These are phyloP conservation scores for Aquilaria sinensis DNA, from an alignment of 345 rosid species.

Conservation along the genomic window DNA sequence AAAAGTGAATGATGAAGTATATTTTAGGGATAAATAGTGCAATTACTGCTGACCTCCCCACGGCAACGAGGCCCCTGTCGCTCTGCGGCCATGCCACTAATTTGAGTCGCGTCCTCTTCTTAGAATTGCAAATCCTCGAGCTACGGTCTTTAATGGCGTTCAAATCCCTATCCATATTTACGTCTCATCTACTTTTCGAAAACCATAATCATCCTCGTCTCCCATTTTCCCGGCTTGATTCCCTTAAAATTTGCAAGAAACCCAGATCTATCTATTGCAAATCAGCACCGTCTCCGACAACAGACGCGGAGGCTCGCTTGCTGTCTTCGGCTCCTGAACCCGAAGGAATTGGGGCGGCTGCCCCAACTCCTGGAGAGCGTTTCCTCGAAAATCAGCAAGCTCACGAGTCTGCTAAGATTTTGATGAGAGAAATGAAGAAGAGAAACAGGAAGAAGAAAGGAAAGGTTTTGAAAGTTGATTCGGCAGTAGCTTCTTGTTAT, in stretches of 20 bases:
- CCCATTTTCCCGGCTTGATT: constrained; percentile 22
- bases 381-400: constrained; percentile 59
- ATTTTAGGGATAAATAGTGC: too few species aligned
- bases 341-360: constrained; percentile 69
- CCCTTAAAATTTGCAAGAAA: constrained; percentile 22
- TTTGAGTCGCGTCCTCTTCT: too few species aligned
- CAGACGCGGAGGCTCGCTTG: constrained; percentile 24
- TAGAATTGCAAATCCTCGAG: too few species aligned
- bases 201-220: constrained; percentile 17
- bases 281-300: constrained; percentile 17
- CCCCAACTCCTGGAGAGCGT: constrained; percentile 66
- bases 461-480: constrained; percentile 30
- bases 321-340: constrained; percentile 22
- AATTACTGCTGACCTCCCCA: too few species aligned
- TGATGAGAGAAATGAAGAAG: constrained; percentile 40
- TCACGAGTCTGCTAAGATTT: constrained; percentile 45
- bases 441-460: constrained; percentile 34
- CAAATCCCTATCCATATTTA: constrained; percentile 45
- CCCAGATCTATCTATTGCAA: constrained; percentile 32
- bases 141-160: constrained; percentile 43
- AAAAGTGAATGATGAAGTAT: too few species aligned
- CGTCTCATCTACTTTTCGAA: constrained; percentile 35
- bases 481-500: constrained; percentile 53
- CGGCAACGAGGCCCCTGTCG: too few species aligned
- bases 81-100: too few species aligned